Percentiles rank a stretch among this genome's conserved stretches.
These are phyloP conservation scores for Phialemonium atrogriseum DNA, from an alignment of 2,329 filamentous ascomycete genomes.

Conservation along the genomic window DNA sequence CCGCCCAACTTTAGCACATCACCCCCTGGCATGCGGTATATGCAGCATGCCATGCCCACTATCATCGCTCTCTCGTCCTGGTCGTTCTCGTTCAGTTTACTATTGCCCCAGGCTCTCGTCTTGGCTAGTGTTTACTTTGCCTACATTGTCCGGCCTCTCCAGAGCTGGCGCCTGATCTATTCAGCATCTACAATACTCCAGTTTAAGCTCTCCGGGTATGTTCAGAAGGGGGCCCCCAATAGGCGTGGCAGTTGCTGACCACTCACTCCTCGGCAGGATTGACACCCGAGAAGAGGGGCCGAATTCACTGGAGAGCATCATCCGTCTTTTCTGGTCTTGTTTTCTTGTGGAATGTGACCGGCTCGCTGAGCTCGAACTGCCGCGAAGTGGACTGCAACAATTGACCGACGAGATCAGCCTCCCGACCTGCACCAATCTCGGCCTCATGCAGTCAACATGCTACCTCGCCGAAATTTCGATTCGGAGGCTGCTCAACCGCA, in stretches of 20 bases:
- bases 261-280: not conserved
- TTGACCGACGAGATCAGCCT: conserved; percentile 21
- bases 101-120: conserved; percentile 20
- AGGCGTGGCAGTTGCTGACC: not conserved
- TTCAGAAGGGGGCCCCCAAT: not conserved
- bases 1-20: conserved; percentile 9
- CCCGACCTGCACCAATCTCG: conserved; percentile 17
- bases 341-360: conserved; percentile 23
- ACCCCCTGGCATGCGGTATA: conserved; percentile 21
- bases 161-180: conserved; percentile 24
- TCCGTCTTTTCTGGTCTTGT: conserved; percentile 22
- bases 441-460: conserved; percentile 15
- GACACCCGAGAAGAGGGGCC: conserved; percentile 7
- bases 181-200: conserved; percentile 21
- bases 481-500: conserved; percentile 22
- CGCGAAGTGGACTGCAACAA: conserved; percentile 21
- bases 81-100: conserved; percentile 19
- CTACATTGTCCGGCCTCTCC: conserved; percentile 21
- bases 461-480: conserved; percentile 25
- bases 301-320: conserved; percentile 12
- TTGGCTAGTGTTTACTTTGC: conserved; percentile 24
- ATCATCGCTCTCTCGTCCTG: conserved; percentile 18
- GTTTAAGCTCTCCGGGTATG: conserved; percentile 15
- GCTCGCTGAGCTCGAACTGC: conserved; percentile 22
- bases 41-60: conserved; percentile 20